These are phyloP conservation scores for Vanderwaltozyma verrucispora DNA, from an alignment of 805 yeast genomes.

Conservation along the genomic window DNA sequence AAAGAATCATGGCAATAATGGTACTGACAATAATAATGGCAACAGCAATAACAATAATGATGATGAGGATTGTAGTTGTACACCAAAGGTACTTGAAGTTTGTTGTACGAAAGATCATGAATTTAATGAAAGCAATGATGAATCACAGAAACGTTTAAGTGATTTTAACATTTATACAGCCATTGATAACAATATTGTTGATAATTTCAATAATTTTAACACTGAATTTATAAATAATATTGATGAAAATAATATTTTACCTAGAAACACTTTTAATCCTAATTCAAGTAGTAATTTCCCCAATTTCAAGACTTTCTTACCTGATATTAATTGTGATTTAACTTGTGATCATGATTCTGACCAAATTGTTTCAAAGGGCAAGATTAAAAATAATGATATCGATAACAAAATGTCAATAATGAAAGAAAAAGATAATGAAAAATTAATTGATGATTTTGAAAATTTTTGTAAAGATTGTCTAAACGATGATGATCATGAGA, in stretches of 20 bases:
- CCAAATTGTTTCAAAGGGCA: too few species aligned
- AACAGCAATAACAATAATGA: too few species aligned
- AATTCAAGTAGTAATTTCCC: too few species aligned
- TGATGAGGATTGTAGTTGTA: slow-evolving; percentile 19
- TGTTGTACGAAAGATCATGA: slow-evolving; percentile 33
- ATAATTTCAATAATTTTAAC: too few species aligned
- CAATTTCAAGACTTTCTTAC: slow-evolving; percentile 1
- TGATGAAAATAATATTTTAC: too few species aligned
- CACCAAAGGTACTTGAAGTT: slow-evolving; percentile 32
- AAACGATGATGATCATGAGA: not conserved
- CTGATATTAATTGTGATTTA: slow-evolving; percentile 19
- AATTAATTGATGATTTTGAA: slow-evolving; percentile 23
- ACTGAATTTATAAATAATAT: too few species aligned
- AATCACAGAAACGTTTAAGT: too few species aligned
- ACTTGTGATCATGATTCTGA: slow-evolving; percentile 17
- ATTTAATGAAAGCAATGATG: too few species aligned
- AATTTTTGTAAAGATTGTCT: slow-evolving; percentile 27
- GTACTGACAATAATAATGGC: too few species aligned
- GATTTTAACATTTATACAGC: not conserved
- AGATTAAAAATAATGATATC: too few species aligned
- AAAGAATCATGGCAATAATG: too few species aligned
- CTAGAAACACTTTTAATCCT: too few species aligned
- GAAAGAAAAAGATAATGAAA: not conserved
- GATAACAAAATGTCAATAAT: not conserved
- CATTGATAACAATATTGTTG: not conserved